phyloP scores from a whole-genome alignment of 768 basidiomycete species.

The Cystobasidium ongulense region DNA sequence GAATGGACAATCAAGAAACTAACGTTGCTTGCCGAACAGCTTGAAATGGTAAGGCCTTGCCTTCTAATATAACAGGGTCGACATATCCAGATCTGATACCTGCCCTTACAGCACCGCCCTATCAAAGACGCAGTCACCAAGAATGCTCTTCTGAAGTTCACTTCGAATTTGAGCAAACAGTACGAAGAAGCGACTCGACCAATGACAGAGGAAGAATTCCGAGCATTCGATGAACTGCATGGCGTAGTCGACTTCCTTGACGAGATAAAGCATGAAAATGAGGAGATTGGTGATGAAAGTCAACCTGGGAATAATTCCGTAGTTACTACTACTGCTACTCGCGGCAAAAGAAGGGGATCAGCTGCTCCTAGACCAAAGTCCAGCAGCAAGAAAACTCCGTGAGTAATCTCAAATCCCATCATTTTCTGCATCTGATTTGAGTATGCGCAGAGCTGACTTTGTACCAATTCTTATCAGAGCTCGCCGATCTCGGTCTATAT shows the following conservation, averaged over 20 bases:
- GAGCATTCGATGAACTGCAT: neutral
- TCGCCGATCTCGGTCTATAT: neutral
- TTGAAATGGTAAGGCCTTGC: constrained; percentile 51
- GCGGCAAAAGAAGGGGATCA: neutral
- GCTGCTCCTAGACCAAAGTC: neutral
- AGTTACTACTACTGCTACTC: neutral
- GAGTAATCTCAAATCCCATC: neutral
- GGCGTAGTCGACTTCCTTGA: constrained; percentile 5
- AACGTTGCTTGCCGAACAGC: constrained; percentile 54
- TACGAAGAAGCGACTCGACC: constrained; percentile 31
- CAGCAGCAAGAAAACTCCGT: neutral
- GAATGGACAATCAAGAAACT: constrained; percentile 49
- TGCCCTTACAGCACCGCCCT: constrained; percentile 54
- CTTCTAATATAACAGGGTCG: constrained; percentile 24
- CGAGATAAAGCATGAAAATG: constrained; percentile 16
- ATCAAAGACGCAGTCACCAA: constrained; percentile 55
- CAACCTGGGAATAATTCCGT: neutral
- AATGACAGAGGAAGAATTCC: constrained; percentile 14
- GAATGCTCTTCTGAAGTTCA: constrained; percentile 67
- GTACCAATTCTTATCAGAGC: neutral
- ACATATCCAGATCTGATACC: constrained; percentile 42
- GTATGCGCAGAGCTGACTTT: neutral
- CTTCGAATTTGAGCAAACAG: constrained; percentile 55
- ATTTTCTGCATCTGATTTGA: neutral
- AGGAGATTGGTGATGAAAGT: neutral